Percentiles rank a stretch among this genome's conserved stretches.
These are phyloP conservation scores for Neophaeococcomyces aloes DNA, from an alignment of 2,329 filamentous ascomycete genomes.

Conservation along the genomic window DNA sequence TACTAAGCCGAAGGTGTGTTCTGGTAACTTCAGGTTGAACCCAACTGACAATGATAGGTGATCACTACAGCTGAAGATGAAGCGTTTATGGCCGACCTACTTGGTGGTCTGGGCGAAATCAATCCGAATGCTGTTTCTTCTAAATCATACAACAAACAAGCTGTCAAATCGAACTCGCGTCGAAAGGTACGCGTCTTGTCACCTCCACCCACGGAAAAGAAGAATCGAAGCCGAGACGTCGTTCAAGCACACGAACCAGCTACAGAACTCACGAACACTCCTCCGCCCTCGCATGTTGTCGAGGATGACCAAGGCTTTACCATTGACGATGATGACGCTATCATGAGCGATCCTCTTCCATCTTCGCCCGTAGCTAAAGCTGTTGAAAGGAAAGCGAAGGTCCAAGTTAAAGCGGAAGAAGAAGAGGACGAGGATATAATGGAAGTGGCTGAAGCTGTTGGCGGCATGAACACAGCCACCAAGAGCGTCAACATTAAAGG, in stretches of 20 bases:
- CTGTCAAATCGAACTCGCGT: constrained; percentile 62
- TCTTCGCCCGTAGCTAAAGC: constrained; percentile 80
- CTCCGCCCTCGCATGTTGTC: constrained; percentile 32
- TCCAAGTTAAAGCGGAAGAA: constrained; percentile 54
- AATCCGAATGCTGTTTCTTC: constrained; percentile 61
- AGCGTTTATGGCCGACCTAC: constrained; percentile 71
- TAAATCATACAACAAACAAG: constrained; percentile 46
- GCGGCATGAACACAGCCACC: constrained; percentile 51
- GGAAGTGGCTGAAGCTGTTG: constrained; percentile 70
- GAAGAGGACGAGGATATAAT: constrained; percentile 72
- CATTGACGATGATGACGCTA: constrained; percentile 62
- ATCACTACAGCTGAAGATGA: constrained; percentile 73
- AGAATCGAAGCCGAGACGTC: constrained; percentile 40
- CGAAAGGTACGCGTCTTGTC: constrained; percentile 73
- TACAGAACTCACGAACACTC: constrained; percentile 40
- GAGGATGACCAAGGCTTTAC: constrained; percentile 47
- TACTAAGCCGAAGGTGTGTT: constrained; percentile 65
- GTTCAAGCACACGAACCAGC: constrained; percentile 11
- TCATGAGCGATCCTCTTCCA: constrained; percentile 75
- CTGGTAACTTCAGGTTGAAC: not conserved
- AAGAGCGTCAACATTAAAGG: constrained; percentile 73
- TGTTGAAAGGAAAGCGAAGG: constrained; percentile 56
- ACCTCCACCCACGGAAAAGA: constrained; percentile 51
- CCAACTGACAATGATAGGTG: constrained; percentile 12
- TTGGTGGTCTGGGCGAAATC: constrained; percentile 57